Base-by-base conservation (phyloP, 2,329 filamentous ascomycete genomes). In the Neofusicoccum parvum region DNA sequence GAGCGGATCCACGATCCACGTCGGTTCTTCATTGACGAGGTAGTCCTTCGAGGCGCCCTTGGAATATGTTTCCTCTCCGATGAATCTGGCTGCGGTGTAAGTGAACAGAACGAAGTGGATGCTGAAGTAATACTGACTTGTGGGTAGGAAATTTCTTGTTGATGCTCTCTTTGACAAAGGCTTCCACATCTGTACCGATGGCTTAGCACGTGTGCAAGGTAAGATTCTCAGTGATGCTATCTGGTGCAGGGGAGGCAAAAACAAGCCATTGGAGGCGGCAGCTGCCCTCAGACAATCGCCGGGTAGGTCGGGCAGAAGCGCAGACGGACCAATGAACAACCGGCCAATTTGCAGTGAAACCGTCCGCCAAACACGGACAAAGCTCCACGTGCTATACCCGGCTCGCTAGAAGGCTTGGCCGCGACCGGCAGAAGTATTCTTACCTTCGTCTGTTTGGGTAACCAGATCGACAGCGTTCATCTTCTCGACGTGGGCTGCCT, bases 401-500 rank as follows among this genome's bases (percentile, higher is more conserved):
- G 23, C 51, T 56, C 36, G 51, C 12, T 43, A 43, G 11, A 20
- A 4, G 9, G 34, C 10, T 27, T 62, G n/a, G 46, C 59, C 14
- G 9, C n/a, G 20, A 20, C 14, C 15, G 60, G 39, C 46, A 45
- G 10, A 46, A 36, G 32, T 15, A 27, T 5, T 17, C 49, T 69
- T 76, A 90, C 89, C 88, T 77, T 90, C 85, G 73, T 93, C 90
- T 0, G 89, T 90, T 78, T 92, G 86, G 10, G 90, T 93, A 20
- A 93, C 90, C 68, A 93, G 86, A 74, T 93, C 91, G 11, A 93
- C 90, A 1, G 90, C 85, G 73, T 86, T 92, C 69, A 91, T 88
- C 75, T 94, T 94, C 77, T 92, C 89, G 7, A 82, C 78, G 64
- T 85, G 82, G 1, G 71, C 71, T 67, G 82, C 76, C 45, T 73